A percentile compares a stretch with the other conserved stretches of the same genome.
phyloP scores from a whole-genome alignment of 1,139 yeast species.

The Geotrichum klebahnii region DNA sequence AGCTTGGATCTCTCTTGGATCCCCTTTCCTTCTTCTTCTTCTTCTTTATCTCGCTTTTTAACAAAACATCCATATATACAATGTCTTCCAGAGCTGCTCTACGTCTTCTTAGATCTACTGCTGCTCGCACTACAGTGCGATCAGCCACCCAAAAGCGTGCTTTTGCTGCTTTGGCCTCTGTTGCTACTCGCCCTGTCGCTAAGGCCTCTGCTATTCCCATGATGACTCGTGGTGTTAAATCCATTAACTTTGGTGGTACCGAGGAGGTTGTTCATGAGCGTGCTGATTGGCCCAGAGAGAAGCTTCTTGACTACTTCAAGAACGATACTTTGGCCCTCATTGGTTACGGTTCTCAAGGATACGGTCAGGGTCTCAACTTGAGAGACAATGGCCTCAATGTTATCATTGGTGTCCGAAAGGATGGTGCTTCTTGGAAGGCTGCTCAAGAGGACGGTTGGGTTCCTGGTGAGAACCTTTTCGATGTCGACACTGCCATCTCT shows the following conservation, averaged over 20 bases:
- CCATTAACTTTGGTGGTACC: constrained; percentile 94
- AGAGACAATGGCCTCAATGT: constrained; percentile 98
- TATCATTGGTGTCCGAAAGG: constrained; percentile 94
- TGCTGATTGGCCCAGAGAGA: constrained; percentile 99
- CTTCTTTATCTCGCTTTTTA: background rate
- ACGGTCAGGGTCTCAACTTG: constrained; percentile 98
- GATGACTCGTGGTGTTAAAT: constrained; percentile 75
- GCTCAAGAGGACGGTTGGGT: constrained; percentile 99
- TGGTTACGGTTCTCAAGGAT: constrained; percentile 99
- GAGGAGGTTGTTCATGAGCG: constrained; percentile 97
- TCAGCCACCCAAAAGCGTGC: constrained; percentile 30
- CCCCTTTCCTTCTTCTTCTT: too few relatives aligned
- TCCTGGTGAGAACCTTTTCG: constrained; percentile 96
- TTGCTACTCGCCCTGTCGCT: constrained; percentile 23
- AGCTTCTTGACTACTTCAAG: constrained; percentile 92
- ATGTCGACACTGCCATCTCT: constrained; percentile 84
- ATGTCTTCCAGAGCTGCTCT: constrained; percentile 36
- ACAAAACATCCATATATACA: constrained; percentile 2
- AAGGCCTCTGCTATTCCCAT: constrained; percentile 29
- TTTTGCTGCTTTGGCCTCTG: constrained; percentile 28
- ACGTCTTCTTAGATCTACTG: constrained; percentile 33
- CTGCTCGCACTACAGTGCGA: constrained; percentile 33
- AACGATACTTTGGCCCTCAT: constrained; percentile 94
- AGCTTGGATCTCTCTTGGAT: too few relatives aligned
- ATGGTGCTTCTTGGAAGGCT: constrained; percentile 99